phyloP scores from a whole-genome alignment of 148 eudicot species.

The Vaccinium myrtillus region DNA sequence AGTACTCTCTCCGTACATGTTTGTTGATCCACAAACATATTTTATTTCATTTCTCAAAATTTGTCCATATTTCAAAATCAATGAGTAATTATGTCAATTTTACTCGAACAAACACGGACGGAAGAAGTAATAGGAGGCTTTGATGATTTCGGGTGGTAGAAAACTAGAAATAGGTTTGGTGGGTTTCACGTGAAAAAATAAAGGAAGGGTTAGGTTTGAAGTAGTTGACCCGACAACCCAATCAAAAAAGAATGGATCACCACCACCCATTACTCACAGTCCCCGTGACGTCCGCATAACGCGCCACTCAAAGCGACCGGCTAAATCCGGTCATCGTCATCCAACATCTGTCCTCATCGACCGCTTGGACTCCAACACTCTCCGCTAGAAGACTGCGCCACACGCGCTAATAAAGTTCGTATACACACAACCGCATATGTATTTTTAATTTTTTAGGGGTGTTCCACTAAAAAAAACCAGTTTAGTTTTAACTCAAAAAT shows the following conservation, averaged over 20 bases:
- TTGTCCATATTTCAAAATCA: no score
- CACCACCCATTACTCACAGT: not conserved
- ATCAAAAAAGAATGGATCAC: not conserved
- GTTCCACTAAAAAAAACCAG: no score
- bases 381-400: not conserved
- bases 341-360: not conserved
- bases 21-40: no score
- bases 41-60: no score
- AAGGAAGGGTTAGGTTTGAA: not conserved
- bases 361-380: not conserved
- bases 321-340: conserved; percentile 13
- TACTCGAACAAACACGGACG: no score
- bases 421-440: not conserved
- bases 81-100: no score
- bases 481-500: no score
- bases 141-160: no score
- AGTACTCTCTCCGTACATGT: no score
- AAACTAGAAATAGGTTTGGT: not conserved
- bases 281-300: conserved; percentile 15
- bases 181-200: not conserved
- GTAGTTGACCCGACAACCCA: conserved; percentile 15
- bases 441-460: no score
- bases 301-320: conserved; percentile 12
- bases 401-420: conserved; percentile 8
- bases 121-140: no score